phyloP scores from a whole-genome alignment of 2,329 filamentous ascomycete species.

The Clarireedia sp. region DNA sequence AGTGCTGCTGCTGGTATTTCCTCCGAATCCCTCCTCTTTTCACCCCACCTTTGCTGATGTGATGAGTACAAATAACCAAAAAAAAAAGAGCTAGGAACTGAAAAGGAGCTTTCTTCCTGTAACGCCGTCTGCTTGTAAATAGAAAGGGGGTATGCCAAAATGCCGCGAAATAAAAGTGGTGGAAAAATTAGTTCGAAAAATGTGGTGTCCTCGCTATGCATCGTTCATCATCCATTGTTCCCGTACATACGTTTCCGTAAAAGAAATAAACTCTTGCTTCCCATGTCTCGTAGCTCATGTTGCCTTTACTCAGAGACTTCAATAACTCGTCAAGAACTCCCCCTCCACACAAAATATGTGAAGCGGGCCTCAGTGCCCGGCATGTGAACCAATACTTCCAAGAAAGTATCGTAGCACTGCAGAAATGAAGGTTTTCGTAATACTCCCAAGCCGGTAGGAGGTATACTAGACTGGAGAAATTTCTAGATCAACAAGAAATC shows the following conservation, averaged over 20 bases:
- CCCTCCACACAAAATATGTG: background rate
- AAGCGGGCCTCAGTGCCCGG: background rate
- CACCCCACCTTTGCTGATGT: background rate
- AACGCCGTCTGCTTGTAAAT: background rate
- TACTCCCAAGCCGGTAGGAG: slow-evolving; percentile 16
- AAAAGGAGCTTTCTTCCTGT: background rate
- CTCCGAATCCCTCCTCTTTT: background rate
- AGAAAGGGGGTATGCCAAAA: background rate
- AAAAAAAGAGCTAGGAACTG: background rate
- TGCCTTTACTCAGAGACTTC: background rate
- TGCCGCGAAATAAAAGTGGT: background rate
- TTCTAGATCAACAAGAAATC: slow-evolving; percentile 79
- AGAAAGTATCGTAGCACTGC: slow-evolving; percentile 5
- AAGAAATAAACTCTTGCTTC: background rate
- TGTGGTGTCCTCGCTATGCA: background rate
- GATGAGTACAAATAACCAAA: background rate
- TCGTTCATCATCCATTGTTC: background rate
- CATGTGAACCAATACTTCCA: background rate
- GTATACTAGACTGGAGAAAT: slow-evolving; percentile 12
- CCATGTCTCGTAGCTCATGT: slow-evolving; percentile 5
- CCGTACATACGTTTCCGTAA: slow-evolving; percentile 1
- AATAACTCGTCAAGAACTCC: background rate
- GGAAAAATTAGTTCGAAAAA: background rate
- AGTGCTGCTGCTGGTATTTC: background rate
- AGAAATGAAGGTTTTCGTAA: slow-evolving; percentile 11